Percentiles rank a stretch among this genome's conserved stretches.
Conservation (phyloP, 176 grass and related monocot genomes). For the Lolium multiflorum region DNA sequence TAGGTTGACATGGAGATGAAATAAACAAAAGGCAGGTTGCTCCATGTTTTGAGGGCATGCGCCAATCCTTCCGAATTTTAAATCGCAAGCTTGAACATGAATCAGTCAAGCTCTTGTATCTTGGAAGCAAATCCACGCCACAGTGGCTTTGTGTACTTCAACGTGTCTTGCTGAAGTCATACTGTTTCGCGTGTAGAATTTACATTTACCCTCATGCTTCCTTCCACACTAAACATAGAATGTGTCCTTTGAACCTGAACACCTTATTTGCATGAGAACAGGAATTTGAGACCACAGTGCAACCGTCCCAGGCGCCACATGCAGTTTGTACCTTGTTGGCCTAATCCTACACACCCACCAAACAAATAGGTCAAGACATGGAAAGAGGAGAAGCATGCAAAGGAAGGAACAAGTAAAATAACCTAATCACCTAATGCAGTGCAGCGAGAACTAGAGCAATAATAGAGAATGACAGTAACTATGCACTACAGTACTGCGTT, state of each 20-base stretch:
- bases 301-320: constrained; percentile 27
- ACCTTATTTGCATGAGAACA: constrained; percentile 26
- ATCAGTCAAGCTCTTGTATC: constrained; percentile 28
- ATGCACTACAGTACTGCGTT: constrained; percentile 32
- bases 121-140: constrained; percentile 35
- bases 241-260: neutral
- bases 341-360: constrained; percentile 54
- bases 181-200: neutral
- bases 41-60: constrained; percentile 92
- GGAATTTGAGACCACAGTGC: neutral
- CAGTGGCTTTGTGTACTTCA: neutral
- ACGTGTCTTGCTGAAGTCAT: neutral
- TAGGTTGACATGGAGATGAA: constrained; percentile 59
- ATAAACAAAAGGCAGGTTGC: constrained; percentile 56
- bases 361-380: constrained; percentile 36
- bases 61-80: constrained; percentile 52
- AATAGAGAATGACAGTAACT: constrained; percentile 52
- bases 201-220: neutral
- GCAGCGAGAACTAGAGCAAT: constrained; percentile 52
- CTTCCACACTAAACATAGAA: neutral
- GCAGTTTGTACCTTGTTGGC: constrained; percentile 31
- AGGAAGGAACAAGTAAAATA: constrained; percentile 57
- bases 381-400: constrained; percentile 58
- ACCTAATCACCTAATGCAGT: constrained; percentile 46
- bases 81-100: constrained; percentile 42